Evolutionary conservation across 371 early-diverging fungal species (phyloP).

Genomic region (Syncephalastrum monosporum): DNA sequence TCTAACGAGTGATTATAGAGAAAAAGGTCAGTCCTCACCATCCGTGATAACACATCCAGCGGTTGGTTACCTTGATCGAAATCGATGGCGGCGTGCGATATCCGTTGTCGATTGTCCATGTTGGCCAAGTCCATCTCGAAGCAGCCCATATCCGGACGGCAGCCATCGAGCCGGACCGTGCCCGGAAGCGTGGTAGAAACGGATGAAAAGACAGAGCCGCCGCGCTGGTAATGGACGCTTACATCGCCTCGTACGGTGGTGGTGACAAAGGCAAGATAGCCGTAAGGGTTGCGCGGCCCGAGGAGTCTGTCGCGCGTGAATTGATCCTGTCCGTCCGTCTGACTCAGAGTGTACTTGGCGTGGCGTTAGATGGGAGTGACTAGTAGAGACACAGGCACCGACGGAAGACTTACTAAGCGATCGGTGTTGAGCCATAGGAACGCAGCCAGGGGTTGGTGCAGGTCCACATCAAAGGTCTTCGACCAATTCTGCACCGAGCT

Average conservation of each 20-base stretch:
- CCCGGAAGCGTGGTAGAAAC: constrained; percentile 37
- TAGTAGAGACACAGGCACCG: not conserved
- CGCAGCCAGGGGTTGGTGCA: constrained; percentile 44
- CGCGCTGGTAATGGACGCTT: constrained; percentile 45
- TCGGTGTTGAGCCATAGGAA: constrained; percentile 46
- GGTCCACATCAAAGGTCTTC: constrained; percentile 22
- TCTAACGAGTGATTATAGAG: constrained; percentile 4
- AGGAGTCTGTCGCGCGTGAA: constrained; percentile 16
- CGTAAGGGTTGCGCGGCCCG: constrained; percentile 47
- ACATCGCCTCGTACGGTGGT: constrained; percentile 45
- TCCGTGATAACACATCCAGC: not conserved
- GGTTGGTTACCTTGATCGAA: constrained; percentile 22
- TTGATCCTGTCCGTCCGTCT: constrained; percentile 7
- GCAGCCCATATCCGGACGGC: constrained; percentile 32
- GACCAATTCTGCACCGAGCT: constrained; percentile 35
- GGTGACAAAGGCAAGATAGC: constrained; percentile 37
- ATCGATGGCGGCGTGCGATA: constrained; percentile 42
- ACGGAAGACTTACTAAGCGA: constrained; percentile 25
- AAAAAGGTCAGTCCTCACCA: not conserved
- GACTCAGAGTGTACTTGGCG: constrained; percentile 16
- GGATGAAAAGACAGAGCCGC: constrained; percentile 33
- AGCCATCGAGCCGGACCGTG: constrained; percentile 23
- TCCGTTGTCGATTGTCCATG: constrained; percentile 36
- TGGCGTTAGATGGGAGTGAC: not conserved
- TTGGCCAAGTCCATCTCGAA: constrained; percentile 38